These are phyloP conservation scores for Scedosporium aurantiacum DNA, from an alignment of 2,329 filamentous ascomycete genomes.

Conservation along the genomic window DNA sequence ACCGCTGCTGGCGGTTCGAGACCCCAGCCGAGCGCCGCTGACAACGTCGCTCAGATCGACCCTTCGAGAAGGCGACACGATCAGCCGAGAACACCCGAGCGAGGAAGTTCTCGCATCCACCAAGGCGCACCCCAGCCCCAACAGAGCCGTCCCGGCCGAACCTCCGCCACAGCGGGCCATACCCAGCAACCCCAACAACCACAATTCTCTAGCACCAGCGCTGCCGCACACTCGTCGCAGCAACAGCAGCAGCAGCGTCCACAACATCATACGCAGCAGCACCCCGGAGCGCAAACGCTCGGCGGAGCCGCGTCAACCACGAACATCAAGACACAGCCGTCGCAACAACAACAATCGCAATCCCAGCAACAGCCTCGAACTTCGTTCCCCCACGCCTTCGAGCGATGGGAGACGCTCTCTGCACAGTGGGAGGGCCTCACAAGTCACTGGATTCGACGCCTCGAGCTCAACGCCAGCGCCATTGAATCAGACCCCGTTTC, in stretches of 20 bases:
- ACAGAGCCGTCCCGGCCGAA: slow-evolving; percentile 11
- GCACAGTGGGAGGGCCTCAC: slow-evolving; percentile 98
- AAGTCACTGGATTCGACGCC: slow-evolving; percentile 88
- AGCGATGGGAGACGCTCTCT: slow-evolving; percentile 92
- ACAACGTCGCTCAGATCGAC: slow-evolving; percentile 9
- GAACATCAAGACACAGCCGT: background rate
- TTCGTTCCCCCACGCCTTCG: slow-evolving; percentile 90
- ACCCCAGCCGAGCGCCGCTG: slow-evolving; percentile 19
- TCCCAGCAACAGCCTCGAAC: slow-evolving; percentile 38
- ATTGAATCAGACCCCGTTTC: slow-evolving; percentile 72
- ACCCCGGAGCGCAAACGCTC: slow-evolving; percentile 12
- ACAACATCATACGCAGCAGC: slow-evolving; percentile 12
- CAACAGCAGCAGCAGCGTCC: slow-evolving; percentile 3
- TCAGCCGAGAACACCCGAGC: slow-evolving; percentile 9
- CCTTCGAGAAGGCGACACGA: slow-evolving; percentile 13
- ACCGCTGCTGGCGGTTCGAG: slow-evolving; percentile 26
- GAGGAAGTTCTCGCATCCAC: background rate
- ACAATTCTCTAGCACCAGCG: background rate
- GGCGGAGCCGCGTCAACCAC: slow-evolving; percentile 15
- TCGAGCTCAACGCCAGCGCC: slow-evolving; percentile 84
- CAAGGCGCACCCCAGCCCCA: slow-evolving; percentile 8
- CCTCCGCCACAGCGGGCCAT: slow-evolving; percentile 8
- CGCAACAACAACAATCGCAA: slow-evolving; percentile 16
- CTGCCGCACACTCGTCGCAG: slow-evolving; percentile 3
- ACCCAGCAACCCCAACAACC: slow-evolving; percentile 7